Conservation (phyloP, 345 rosid genomes). For the Tarenaya hassleriana region DNA sequence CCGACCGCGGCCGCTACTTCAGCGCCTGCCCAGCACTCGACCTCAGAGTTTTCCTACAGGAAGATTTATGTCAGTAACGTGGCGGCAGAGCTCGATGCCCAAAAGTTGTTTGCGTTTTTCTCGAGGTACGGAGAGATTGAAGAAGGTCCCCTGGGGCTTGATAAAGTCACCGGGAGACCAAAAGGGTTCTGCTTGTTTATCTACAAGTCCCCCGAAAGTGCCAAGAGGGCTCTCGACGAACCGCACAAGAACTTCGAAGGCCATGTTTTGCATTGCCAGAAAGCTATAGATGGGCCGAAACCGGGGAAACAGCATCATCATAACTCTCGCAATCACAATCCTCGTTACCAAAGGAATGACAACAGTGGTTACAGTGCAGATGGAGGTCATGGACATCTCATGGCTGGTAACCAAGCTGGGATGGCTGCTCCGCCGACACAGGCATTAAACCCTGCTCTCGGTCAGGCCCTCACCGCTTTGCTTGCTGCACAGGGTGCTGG, state of each 20-base stretch:
- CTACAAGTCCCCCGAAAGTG: slow-evolving; percentile 56
- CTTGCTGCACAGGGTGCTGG: slow-evolving; percentile 80
- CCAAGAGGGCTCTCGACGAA: slow-evolving; percentile 60
- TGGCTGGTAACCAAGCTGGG: slow-evolving; percentile 50
- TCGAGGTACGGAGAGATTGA: slow-evolving; percentile 67
- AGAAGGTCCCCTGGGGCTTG: slow-evolving; percentile 77
- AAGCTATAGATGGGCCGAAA: slow-evolving; percentile 76
- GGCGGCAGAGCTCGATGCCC: slow-evolving; percentile 45
- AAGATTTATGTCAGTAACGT: slow-evolving; percentile 83
- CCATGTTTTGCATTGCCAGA: slow-evolving; percentile 55
- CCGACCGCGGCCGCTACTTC: slow-evolving; percentile 41
- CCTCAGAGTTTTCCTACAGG: slow-evolving; percentile 53
- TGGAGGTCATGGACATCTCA: slow-evolving; percentile 59
- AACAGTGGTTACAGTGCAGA: slow-evolving; percentile 28
- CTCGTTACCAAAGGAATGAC: slow-evolving; percentile 47
- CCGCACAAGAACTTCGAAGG: slow-evolving; percentile 75
- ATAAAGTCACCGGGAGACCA: slow-evolving; percentile 66
- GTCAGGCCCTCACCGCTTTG: slow-evolving; percentile 86
- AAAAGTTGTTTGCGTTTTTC: slow-evolving; percentile 48
- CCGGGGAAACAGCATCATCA: slow-evolving; percentile 46
- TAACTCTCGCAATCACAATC: slow-evolving; percentile 29
- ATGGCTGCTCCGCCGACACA: slow-evolving; percentile 50
- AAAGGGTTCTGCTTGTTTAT: slow-evolving; percentile 73
- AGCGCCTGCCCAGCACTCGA: slow-evolving; percentile 39
- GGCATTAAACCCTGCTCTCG: slow-evolving; percentile 67